Conservation (phyloP, 345 rosid species). For the Cardamine occulta region DNA sequence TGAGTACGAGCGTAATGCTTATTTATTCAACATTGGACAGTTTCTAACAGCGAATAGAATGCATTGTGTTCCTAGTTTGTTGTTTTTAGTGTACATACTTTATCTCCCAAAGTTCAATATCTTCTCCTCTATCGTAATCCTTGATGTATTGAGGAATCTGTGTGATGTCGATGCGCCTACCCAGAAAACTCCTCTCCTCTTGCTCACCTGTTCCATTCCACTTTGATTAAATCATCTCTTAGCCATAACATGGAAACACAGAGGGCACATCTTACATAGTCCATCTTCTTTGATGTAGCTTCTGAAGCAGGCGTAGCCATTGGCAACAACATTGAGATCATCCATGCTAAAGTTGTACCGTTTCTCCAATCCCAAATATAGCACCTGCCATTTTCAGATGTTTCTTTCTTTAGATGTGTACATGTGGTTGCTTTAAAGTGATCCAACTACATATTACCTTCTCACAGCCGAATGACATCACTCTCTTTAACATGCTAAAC, state of each 20-base stretch:
- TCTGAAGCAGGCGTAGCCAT: conserved; percentile 77
- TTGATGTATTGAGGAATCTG: conserved; percentile 61
- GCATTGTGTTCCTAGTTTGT: not conserved
- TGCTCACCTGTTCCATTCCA: conserved; percentile 21
- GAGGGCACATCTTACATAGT: conserved; percentile 19
- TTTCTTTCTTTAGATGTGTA: not conserved
- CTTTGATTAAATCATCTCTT: not conserved
- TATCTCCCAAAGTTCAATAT: conserved; percentile 86
- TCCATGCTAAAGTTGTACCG: conserved; percentile 87
- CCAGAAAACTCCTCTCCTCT: conserved; percentile 49
- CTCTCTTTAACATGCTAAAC: conserved; percentile 39
- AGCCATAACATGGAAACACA: not conserved
- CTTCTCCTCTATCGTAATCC: conserved; percentile 71
- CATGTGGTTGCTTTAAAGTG: conserved; percentile 2
- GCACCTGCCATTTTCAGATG: conserved; percentile 48
- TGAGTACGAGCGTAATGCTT: not conserved
- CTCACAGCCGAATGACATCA: conserved; percentile 41
- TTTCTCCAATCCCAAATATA: conserved; percentile 87
- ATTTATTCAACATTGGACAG: not conserved
- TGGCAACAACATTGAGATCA: conserved; percentile 72
- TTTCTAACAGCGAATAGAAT: not conserved
- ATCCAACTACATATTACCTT: conserved; percentile 36
- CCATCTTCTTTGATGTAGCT: conserved; percentile 56
- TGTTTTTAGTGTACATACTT: conserved; percentile 32
- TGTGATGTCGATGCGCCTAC: conserved; percentile 58